Conservation (phyloP, 306 rosid genomes). For the Cyclanthera cordifolia region DNA sequence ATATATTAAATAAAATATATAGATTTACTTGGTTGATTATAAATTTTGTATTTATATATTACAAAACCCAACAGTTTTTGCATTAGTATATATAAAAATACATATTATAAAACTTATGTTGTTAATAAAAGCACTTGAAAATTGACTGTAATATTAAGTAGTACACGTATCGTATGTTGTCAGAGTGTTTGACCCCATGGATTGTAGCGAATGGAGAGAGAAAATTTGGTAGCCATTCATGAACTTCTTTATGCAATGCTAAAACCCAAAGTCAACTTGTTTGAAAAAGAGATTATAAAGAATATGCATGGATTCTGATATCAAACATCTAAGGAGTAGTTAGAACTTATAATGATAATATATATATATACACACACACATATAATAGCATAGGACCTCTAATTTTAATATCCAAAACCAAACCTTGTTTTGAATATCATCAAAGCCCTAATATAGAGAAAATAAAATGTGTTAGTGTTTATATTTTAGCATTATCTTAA, state of each 20-base stretch:
- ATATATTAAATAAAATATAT: too few species aligned
- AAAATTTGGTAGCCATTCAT: neutral
- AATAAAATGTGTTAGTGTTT: neutral
- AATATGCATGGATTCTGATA: neutral
- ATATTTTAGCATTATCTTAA: neutral
- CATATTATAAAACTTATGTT: neutral
- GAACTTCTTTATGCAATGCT: neutral
- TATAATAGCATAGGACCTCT: neutral
- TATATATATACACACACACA: neutral
- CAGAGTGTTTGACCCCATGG: slow-evolving; percentile 54
- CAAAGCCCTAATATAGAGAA: neutral
- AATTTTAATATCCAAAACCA: neutral
- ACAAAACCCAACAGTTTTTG: too few species aligned
- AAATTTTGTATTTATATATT: too few species aligned
- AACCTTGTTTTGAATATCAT: neutral
- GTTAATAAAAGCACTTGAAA: neutral
- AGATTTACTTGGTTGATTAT: too few species aligned
- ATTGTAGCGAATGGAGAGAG: neutral
- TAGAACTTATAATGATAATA: neutral
- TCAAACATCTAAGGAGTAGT: slow-evolving; percentile 1
- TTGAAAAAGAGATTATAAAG: neutral
- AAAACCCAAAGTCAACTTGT: slow-evolving; percentile 3
- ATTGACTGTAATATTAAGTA: neutral
- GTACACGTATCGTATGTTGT: slow-evolving; percentile 25
- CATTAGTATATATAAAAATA: too few species aligned